Conservation (phyloP, 2,329 filamentous ascomycete species). For the Aspergillus versicolor region DNA sequence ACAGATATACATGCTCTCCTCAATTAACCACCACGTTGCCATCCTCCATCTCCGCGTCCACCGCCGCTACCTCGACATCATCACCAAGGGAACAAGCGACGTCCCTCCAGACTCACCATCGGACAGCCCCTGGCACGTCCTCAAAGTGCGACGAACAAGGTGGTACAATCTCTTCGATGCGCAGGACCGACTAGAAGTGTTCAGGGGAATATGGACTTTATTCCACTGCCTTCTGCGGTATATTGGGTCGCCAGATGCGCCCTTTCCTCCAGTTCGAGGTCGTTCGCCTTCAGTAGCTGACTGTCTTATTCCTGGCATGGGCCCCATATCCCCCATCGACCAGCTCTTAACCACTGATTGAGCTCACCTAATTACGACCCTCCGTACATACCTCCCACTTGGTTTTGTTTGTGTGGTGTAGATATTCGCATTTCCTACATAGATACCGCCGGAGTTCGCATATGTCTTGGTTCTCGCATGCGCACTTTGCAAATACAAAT, state of each 20-base stretch:
- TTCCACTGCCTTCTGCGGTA: conserved; percentile 54
- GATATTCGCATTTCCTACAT: too few relatives aligned
- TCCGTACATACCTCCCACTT: too few relatives aligned
- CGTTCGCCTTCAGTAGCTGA: background rate
- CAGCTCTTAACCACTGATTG: too few relatives aligned
- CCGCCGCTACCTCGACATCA: conserved; percentile 54
- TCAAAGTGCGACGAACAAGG: conserved; percentile 54
- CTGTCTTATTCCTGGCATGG: background rate
- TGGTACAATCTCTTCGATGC: conserved; percentile 61
- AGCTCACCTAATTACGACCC: too few relatives aligned
- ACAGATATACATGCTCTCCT: conserved; percentile 62
- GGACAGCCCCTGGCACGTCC: conserved; percentile 50
- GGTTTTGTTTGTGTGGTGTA: too few relatives aligned
- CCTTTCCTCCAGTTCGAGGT: background rate
- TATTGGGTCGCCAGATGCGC: conserved; percentile 1
- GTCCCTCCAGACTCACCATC: conserved; percentile 22
- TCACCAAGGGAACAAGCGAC: conserved; percentile 46
- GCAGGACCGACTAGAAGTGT: conserved; percentile 55
- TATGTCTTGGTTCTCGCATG: too few relatives aligned
- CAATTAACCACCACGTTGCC: conserved; percentile 62
- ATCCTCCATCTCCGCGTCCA: conserved; percentile 60
- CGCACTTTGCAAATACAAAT: too few relatives aligned
- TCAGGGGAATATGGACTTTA: conserved; percentile 58
- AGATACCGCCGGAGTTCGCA: too few relatives aligned
- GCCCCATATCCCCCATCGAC: too few relatives aligned